These are phyloP conservation scores for Pichia pseudocactophila DNA, from an alignment of 805 yeast genomes.

Conservation along the genomic window DNA sequence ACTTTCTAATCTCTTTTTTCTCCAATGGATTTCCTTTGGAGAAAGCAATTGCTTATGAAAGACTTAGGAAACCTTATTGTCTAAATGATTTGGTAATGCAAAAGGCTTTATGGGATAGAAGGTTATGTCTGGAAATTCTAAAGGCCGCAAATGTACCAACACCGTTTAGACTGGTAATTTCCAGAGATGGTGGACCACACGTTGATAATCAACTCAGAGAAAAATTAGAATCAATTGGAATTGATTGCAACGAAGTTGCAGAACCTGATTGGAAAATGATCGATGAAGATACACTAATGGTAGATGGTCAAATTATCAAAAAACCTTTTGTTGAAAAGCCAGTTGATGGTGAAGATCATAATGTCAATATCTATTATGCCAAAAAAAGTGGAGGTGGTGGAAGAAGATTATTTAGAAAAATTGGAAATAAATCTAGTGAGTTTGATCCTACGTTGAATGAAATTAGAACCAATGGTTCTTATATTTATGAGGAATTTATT, in stretches of 20 bases:
- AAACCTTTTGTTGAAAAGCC: slow-evolving; percentile 98
- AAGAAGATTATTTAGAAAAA: slow-evolving; percentile 83
- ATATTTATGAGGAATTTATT: slow-evolving; percentile 88
- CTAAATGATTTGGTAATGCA: slow-evolving; percentile 88
- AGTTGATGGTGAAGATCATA: slow-evolving; percentile 98
- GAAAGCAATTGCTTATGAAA: slow-evolving; percentile 86
- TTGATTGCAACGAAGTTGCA: slow-evolving; percentile 35
- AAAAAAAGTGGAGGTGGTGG: slow-evolving; percentile 95
- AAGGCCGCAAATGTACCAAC: slow-evolving; percentile 83
- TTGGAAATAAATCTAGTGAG: slow-evolving; percentile 94
- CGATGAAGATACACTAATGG: slow-evolving; percentile 74
- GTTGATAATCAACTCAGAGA: slow-evolving; percentile 59
- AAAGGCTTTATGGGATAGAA: slow-evolving; percentile 94
- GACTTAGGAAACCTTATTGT: slow-evolving; percentile 79
- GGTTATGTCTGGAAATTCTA: slow-evolving; percentile 71
- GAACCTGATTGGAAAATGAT: slow-evolving; percentile 86
- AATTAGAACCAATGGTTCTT: slow-evolving; percentile 88
- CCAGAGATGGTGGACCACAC: slow-evolving; percentile 95
- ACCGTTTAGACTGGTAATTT: slow-evolving; percentile 78
- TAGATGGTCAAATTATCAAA: slow-evolving; percentile 58
- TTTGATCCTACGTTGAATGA: slow-evolving; percentile 69
- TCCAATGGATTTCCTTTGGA: slow-evolving; percentile 95
- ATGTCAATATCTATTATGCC: slow-evolving; percentile 86
- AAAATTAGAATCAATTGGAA: slow-evolving; percentile 54
- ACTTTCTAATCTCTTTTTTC: slow-evolving; percentile 85